These are phyloP conservation scores for Diplodia intermedia DNA, from an alignment of 2,329 filamentous ascomycete species.

Conservation along the genomic window DNA sequence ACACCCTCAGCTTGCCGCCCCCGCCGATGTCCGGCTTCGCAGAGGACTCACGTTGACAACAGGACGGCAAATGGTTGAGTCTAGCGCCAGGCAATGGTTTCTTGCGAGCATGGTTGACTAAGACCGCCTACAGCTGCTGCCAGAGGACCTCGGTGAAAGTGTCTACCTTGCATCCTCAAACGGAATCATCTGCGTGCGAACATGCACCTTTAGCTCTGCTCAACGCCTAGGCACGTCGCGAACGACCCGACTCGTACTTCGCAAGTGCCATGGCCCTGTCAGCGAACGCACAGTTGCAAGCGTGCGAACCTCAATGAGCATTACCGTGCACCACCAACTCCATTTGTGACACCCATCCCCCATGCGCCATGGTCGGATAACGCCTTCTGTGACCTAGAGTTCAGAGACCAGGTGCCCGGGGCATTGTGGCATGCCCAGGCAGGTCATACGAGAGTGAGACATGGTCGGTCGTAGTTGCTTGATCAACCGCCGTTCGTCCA, in stretches of 20 bases:
- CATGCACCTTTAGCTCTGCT: not conserved
- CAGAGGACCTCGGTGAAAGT: slow-evolving; percentile 12
- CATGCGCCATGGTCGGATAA: slow-evolving; percentile 25
- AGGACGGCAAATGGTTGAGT: not conserved
- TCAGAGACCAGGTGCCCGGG: slow-evolving; percentile 15
- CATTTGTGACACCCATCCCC: slow-evolving; percentile 6
- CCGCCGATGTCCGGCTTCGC: not conserved
- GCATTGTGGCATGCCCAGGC: slow-evolving; percentile 8
- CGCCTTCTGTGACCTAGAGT: slow-evolving; percentile 10
- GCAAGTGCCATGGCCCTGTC: not conserved
- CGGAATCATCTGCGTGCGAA: not conserved
- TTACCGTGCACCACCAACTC: slow-evolving; percentile 16
- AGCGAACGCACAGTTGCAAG: not conserved
- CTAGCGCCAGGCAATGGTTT: not conserved
- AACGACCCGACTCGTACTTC: not conserved
- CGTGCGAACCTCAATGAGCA: not conserved
- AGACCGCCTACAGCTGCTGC: slow-evolving; percentile 18
- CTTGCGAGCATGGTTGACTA: slow-evolving; percentile 3
- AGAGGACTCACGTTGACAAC: slow-evolving; percentile 2
- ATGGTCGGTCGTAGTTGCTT: slow-evolving; percentile 7
- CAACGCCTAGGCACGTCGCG: not conserved
- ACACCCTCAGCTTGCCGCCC: not conserved
- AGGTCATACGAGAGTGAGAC: slow-evolving; percentile 28
- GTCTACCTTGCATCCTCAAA: slow-evolving; percentile 9
- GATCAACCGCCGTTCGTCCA: slow-evolving; percentile 30